These are phyloP conservation scores for Eucalyptus globulus DNA, from an alignment of 345 rosid species.

Conservation along the genomic window DNA sequence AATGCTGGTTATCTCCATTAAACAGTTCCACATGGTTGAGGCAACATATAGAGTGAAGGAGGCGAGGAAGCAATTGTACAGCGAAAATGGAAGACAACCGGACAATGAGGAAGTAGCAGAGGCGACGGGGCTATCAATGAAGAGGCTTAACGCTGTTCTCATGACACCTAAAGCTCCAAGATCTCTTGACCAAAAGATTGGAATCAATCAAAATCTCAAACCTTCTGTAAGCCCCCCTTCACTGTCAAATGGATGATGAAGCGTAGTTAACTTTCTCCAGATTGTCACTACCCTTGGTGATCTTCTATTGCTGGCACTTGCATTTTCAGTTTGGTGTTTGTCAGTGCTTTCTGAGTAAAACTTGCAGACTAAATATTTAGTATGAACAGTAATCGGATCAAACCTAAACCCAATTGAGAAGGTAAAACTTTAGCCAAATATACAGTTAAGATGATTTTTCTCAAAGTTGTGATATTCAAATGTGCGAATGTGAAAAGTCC, in stretches of 20 bases:
- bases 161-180: constrained; percentile 74
- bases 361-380: neutral
- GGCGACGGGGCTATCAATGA: constrained; percentile 87
- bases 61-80: constrained; percentile 66
- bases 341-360: neutral
- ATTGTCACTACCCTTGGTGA: neutral
- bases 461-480: neutral
- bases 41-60: constrained; percentile 87
- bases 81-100: constrained; percentile 62
- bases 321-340: neutral
- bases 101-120: constrained; percentile 76
- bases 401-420: neutral
- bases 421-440: neutral
- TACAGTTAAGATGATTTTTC: neutral
- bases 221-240: constrained; percentile 39
- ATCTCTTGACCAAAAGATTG: constrained; percentile 88
- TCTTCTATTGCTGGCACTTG: neutral
- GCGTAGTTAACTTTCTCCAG: neutral
- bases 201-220: constrained; percentile 64
- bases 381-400: neutral
- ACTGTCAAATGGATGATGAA: neutral
- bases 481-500: neutral
- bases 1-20: neutral
- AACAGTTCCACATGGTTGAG: constrained; percentile 93
- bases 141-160: constrained; percentile 64